Base-by-base conservation (phyloP, 371 early-diverging fungal genomes). In the Mortierella sp. region DNA sequence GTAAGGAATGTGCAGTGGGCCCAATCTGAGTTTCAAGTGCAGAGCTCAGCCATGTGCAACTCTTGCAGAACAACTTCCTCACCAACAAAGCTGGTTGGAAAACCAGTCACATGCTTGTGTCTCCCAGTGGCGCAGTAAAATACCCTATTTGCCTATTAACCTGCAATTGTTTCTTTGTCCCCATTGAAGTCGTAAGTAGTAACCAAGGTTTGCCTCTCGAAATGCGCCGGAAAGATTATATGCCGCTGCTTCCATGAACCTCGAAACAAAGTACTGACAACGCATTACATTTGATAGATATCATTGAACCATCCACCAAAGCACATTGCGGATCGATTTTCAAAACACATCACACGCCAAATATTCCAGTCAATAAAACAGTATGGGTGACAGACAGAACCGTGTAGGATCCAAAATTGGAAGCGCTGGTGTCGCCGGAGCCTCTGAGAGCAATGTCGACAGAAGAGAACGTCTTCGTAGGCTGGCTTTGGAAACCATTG, bases 391-490 rank as follows among this genome's bases (percentile, higher is more conserved):
- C 63, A 68, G 81, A 68, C 81, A 81, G 70, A 95, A 95, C 84
- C 92, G 97, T 75, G 97, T 92, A 5, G 99, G 99, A 64, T 93
- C 94, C 71, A 99, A 97, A 85, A 93, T 94, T 22, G 96, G 98
- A 58, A 89, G 94, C 28, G 98, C 96, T 61, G 97, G 96, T 68
- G 94, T 97, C 0, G 95, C 96, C 49, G 91, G 95, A 32, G 83
- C 84, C 58, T 92, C 93, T 4, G 97, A 99, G 81, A 88, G 92
- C 54, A 97, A 97, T 78, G 96, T 97, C 5, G 96, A 96, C 83
- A 90, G 99, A 28, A 90, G 97, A 54, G 99, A 99, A 75, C 93
- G 99, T 73, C 94, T 98, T 68, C 95, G 97, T 64, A 94, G 95
- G 79, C 90, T 99, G 43, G 99, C 99, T 4, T 83, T 98, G 77